phyloP scores from a whole-genome alignment of 345 rosid genomes.

The Crucihimalaya himalaica region DNA sequence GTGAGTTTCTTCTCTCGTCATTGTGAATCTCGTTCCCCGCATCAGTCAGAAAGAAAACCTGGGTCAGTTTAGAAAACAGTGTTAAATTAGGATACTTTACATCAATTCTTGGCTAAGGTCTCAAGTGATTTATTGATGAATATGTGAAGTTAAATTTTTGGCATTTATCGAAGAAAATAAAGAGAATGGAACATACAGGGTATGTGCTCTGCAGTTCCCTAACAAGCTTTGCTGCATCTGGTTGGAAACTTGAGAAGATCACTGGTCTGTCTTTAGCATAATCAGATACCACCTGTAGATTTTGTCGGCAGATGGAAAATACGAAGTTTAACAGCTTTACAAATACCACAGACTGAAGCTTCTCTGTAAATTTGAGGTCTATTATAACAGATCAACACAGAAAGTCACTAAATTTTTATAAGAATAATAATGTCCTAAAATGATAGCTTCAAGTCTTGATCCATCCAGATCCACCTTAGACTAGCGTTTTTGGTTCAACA shows the following conservation, averaged over 20 bases:
- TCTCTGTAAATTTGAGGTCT: neutral
- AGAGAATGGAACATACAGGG: slow-evolving; percentile 58
- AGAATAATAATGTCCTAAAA: neutral
- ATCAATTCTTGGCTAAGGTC: neutral
- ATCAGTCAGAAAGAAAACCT: slow-evolving; percentile 86
- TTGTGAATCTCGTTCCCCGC: slow-evolving; percentile 60
- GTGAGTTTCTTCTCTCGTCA: slow-evolving; percentile 74
- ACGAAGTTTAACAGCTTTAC: neutral
- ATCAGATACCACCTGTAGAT: slow-evolving; percentile 59
- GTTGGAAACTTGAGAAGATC: slow-evolving; percentile 88
- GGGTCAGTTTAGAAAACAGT: neutral
- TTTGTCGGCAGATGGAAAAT: neutral
- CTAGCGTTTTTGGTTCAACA: neutral
- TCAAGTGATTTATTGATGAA: neutral
- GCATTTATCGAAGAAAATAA: neutral
- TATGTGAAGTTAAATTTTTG: neutral
- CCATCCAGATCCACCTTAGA: neutral
- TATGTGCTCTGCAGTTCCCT: slow-evolving; percentile 67
- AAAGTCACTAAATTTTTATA: neutral
- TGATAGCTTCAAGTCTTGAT: neutral
- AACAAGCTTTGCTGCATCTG: slow-evolving; percentile 78
- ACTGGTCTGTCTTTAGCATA: slow-evolving; percentile 64
- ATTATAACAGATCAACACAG: neutral
- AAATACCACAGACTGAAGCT: neutral
- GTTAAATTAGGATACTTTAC: neutral